phyloP scores from a whole-genome alignment of 2,329 filamentous ascomycete species.

The Pseudogymnoascus sp. region DNA sequence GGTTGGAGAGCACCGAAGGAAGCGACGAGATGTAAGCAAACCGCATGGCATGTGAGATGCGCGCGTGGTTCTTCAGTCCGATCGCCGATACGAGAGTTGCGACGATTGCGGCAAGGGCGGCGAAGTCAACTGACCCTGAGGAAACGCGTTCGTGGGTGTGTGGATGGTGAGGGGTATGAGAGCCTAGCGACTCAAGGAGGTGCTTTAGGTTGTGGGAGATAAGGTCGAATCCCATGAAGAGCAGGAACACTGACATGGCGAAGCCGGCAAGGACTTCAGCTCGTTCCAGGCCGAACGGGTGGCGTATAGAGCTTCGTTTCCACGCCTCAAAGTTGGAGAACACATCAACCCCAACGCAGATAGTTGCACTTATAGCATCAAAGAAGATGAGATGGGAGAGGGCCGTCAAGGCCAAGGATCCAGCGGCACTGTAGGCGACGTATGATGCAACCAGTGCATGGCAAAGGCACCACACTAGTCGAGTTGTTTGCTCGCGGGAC shows the following conservation, averaged over 20 bases:
- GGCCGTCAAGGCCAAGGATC: conserved; percentile 83
- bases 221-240: conserved; percentile 96
- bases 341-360: conserved; percentile 89
- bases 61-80: conserved; percentile 78
- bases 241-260: conserved; percentile 86
- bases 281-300: conserved; percentile 87
- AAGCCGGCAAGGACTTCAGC: conserved; percentile 93
- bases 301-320: conserved; percentile 83
- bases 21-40: conserved; percentile 75
- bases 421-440: conserved; percentile 77
- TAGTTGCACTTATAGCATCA: conserved; percentile 82
- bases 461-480: conserved; percentile 82
- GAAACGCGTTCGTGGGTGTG: conserved; percentile 61
- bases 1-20: conserved; percentile 84
- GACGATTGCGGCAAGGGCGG: conserved; percentile 71
- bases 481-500: conserved; percentile 75
- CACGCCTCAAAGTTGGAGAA: conserved; percentile 96
- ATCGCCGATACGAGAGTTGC: conserved; percentile 83
- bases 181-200: conserved; percentile 65
- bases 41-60: conserved; percentile 86
- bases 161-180: conserved; percentile 65
- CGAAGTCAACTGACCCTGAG: conserved; percentile 71
- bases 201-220: conserved; percentile 92
- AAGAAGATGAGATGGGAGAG: conserved; percentile 92
- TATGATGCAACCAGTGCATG: conserved; percentile 77